Percentiles rank a stretch among this genome's conserved stretches.
These are phyloP conservation scores for Leishmania tropica DNA, from an alignment of 208 protist species.

Conservation along the genomic window DNA sequence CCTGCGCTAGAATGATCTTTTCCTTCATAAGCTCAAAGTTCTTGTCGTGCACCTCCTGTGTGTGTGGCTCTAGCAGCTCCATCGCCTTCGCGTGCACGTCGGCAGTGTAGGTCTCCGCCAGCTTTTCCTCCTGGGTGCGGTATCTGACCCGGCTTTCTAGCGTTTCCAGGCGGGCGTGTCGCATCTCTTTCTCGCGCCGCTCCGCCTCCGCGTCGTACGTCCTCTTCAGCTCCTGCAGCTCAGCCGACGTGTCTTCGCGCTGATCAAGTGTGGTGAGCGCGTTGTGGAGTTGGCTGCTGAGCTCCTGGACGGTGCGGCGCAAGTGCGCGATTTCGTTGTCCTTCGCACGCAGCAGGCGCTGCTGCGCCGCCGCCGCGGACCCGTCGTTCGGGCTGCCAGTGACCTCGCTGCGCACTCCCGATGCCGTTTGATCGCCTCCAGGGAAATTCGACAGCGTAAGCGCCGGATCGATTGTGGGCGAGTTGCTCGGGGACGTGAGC, in stretches of 20 bases:
- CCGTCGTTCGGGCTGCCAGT: neutral
- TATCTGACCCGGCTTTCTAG: slow-evolving; percentile 81
- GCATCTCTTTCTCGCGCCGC: slow-evolving; percentile 30
- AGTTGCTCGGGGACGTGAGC: neutral
- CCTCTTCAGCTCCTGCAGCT: slow-evolving; percentile 47
- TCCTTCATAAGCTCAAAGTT: slow-evolving; percentile 80
- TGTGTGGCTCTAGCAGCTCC: slow-evolving; percentile 65
- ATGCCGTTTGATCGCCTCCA: neutral
- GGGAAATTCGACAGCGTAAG: neutral
- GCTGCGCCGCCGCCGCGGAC: neutral
- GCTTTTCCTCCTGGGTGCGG: slow-evolving; percentile 53
- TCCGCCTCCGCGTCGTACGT: slow-evolving; percentile 31
- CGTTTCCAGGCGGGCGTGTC: slow-evolving; percentile 48
- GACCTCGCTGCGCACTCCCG: neutral
- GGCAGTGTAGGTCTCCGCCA: slow-evolving; percentile 38
- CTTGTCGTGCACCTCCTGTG: slow-evolving; percentile 61
- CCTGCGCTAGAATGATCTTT: slow-evolving; percentile 61
- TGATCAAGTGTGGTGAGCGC: slow-evolving; percentile 59
- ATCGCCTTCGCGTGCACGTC: slow-evolving; percentile 67
- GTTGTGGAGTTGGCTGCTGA: slow-evolving; percentile 58
- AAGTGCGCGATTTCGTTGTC: slow-evolving; percentile 58
- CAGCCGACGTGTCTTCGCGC: slow-evolving; percentile 49
- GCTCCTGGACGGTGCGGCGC: slow-evolving; percentile 49
- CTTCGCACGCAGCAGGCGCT: slow-evolving; percentile 26
- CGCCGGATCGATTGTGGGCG: neutral